Base-by-base conservation (phyloP, 805 yeast genomes). In the Jamesozyma hellenica region DNA sequence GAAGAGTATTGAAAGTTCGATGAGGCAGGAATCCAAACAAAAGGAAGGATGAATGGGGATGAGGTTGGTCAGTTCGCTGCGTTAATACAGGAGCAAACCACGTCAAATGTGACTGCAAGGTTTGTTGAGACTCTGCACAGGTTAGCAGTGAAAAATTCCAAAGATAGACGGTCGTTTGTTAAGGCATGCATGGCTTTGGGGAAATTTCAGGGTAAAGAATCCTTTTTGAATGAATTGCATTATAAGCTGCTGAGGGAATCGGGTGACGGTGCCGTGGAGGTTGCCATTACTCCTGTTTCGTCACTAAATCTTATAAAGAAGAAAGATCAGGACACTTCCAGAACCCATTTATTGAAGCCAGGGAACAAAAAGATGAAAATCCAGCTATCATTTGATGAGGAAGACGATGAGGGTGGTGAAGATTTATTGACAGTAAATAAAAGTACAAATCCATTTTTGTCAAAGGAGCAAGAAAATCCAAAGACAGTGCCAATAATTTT, bases 121-220 rank as follows among this genome's bases (percentile, higher is more conserved):
- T 50, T 56, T 35, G 34, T 55, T 5, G 39, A 36, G 19, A 49
- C 51, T 2, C 21, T 58, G 27, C 39, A 33, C 29, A 51, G 38
- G 34, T 21, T 58, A 15, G 51, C 52, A 10, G 29, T 16, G 21
- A 48, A 42, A 5, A 44, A 50, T 37, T 28, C 32, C 11, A 34
- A 34, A 11, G 46, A 50, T 38, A 27, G 32, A 8, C 23, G 30
- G 11, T 45, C 43, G 18, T 58, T 57, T 36, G 32, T 46, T 4
- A 45, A 34, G 6, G 47, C 54, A 10, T 52, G 59, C 32, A 42
- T 38, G 32, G 58, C 55, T 1, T 28, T 58, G 32, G 58, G 57
- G 3, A 54, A 51, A 18, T 54, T 58, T 35, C 34, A 48, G 15
- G 54, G 47, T 2, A 33, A 48, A 6, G 50, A 49, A 3, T 32